phyloP scores from a whole-genome alignment of 2,329 filamentous ascomycete genomes.

The Plenodomus tracheiphilus region DNA sequence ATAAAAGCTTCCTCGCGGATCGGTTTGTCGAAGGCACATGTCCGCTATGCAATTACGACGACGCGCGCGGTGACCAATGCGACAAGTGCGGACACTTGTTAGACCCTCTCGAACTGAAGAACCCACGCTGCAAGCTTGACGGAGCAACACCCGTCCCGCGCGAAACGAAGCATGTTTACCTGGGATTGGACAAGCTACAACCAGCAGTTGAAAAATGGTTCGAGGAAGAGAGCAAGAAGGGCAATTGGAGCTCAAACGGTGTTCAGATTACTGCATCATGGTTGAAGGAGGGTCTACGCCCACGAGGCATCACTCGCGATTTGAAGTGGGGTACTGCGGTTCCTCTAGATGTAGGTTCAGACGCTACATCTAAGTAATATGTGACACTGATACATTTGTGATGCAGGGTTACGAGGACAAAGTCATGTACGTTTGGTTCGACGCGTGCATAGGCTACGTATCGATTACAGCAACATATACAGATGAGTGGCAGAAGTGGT shows the following conservation, averaged over 20 bases:
- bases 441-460: conserved; percentile 92
- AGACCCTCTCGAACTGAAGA: conserved; percentile 53
- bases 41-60: conserved; percentile 64
- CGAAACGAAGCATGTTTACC: conserved; percentile 87
- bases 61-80: conserved; percentile 58
- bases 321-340: conserved; percentile 82
- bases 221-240: conserved; percentile 70
- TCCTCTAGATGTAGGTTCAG: conserved; percentile 48
- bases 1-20: conserved; percentile 51
- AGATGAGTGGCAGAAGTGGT: conserved; percentile 89
- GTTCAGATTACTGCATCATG: conserved; percentile 77
- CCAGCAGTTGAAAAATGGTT: conserved; percentile 78
- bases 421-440: conserved; percentile 93
- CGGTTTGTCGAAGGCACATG: conserved; percentile 82
- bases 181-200: conserved; percentile 84
- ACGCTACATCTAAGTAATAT: neutral
- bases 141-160: conserved; percentile 76
- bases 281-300: conserved; percentile 81
- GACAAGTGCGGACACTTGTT: conserved; percentile 55
- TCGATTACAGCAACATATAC: conserved; percentile 93
- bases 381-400: conserved; percentile 7
- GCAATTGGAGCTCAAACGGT: conserved; percentile 76
- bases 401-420: conserved; percentile 65
- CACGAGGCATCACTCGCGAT: conserved; percentile 88
- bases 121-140: conserved; percentile 87